A percentile compares a stretch with the other conserved stretches of the same genome.
phyloP scores from a whole-genome alignment of 1,284 basidiomycete species.

The Trichosporon asahii region DNA sequence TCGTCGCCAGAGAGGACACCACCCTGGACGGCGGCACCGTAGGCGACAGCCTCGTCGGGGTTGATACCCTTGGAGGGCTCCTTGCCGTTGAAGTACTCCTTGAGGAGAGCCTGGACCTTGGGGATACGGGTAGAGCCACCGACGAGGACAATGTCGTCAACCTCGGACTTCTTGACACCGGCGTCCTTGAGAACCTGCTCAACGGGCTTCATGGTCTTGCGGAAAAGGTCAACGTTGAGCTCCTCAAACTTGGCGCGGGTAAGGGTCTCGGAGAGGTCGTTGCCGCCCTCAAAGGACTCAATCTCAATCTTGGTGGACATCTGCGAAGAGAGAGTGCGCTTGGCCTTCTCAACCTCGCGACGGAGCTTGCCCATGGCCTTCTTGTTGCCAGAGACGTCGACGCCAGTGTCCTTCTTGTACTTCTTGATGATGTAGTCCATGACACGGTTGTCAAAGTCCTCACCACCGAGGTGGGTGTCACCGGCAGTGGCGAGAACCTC shows the following conservation, averaged over 20 bases:
- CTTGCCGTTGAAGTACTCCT: conserved; percentile 80
- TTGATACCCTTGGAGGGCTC: conserved; percentile 94
- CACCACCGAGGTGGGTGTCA: conserved; percentile 98
- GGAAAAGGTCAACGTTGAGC: conserved; percentile 97
- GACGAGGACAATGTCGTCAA: conserved; percentile 96
- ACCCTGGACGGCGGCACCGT: conserved; percentile 98
- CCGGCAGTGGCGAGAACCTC: conserved; percentile 98
- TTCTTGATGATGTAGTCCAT: conserved; percentile 96
- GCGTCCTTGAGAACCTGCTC: conserved; percentile 98
- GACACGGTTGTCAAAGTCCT: conserved; percentile 98
- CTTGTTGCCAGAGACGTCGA: conserved; percentile 80
- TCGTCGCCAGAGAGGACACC: conserved; percentile 98
- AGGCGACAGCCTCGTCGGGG: conserved; percentile 99
- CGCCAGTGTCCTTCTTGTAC: conserved; percentile 93
- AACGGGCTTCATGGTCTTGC: conserved; percentile 98
- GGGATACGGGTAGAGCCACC: conserved; percentile 99
- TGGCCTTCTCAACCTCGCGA: conserved; percentile 98
- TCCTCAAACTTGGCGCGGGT: conserved; percentile 99
- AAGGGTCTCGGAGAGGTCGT: conserved; percentile 90
- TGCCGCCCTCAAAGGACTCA: conserved; percentile 85
- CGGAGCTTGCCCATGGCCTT: conserved; percentile 94
- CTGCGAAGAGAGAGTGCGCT: conserved; percentile 85
- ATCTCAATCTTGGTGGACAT: conserved; percentile 71
- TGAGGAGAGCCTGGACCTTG: conserved; percentile 95
- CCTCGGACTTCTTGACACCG: conserved; percentile 93